Evolutionary conservation across 805 yeast species (phyloP).

Genomic region (Millerozyma miso): DNA sequence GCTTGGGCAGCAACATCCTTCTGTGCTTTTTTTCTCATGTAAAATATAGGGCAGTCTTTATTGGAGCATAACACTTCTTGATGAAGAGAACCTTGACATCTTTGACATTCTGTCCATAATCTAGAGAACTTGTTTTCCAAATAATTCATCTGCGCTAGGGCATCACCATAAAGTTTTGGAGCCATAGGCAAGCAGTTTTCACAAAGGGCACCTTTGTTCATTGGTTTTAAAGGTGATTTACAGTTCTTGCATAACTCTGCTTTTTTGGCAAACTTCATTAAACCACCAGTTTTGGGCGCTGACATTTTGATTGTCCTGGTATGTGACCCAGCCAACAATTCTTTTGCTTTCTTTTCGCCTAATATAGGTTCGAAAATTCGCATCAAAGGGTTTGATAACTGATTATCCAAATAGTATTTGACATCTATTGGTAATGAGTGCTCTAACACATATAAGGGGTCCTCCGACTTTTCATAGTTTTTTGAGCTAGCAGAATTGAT

Average conservation of each 20-base stretch:
- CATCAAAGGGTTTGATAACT: constrained; percentile 83
- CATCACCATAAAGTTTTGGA: constrained; percentile 76
- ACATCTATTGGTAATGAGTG: constrained; percentile 92
- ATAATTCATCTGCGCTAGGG: constrained; percentile 72
- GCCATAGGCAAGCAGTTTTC: constrained; percentile 68
- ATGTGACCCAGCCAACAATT: constrained; percentile 77
- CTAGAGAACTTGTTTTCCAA: constrained; percentile 80
- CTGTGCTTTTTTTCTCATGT: constrained; percentile 88
- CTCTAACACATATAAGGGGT: constrained; percentile 89
- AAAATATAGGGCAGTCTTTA: constrained; percentile 95
- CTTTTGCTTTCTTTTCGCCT: constrained; percentile 79
- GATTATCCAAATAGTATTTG: constrained; percentile 89
- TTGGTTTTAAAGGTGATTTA: constrained; percentile 65
- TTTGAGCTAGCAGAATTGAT: constrained; percentile 75
- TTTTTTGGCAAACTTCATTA: constrained; percentile 88
- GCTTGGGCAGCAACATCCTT: constrained; percentile 61
- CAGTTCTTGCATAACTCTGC: constrained; percentile 88
- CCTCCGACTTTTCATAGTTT: constrained; percentile 94
- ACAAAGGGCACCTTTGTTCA: constrained; percentile 72
- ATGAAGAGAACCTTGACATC: constrained; percentile 94
- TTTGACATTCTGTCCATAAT: constrained; percentile 96
- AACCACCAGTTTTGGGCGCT: constrained; percentile 78
- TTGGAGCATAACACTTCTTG: constrained; percentile 94
- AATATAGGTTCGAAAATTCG: constrained; percentile 94
- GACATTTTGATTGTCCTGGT: constrained; percentile 71